Evolutionary conservation across 257 asterid species (phyloP).

Genomic region (Sherardia arvensis): DNA sequence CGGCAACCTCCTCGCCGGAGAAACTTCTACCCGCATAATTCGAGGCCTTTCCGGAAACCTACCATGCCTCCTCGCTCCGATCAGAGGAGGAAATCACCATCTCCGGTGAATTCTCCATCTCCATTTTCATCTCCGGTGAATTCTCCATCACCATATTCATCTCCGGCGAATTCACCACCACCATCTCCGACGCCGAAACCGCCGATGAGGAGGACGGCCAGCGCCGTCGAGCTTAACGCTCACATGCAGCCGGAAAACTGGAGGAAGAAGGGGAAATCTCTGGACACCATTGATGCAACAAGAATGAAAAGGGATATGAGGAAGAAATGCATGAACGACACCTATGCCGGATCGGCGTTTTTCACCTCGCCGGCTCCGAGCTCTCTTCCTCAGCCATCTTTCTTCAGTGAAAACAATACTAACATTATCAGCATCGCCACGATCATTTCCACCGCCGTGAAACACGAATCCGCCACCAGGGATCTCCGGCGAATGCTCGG

Average conservation of each 20-base stretch:
- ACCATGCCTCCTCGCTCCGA: constrained; percentile 12
- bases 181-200: background rate
- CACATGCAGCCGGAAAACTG: constrained; percentile 8
- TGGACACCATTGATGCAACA: constrained; percentile 34
- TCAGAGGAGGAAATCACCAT: constrained; percentile 9
- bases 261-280: constrained; percentile 35
- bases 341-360: constrained; percentile 67
- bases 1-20: constrained; percentile 18
- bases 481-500: constrained; percentile 37
- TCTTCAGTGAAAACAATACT: constrained; percentile 17
- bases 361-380: constrained; percentile 62
- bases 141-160: background rate
- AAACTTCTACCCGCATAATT: constrained; percentile 1
- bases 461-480: constrained; percentile 48
- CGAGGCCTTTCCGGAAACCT: constrained; percentile 11
- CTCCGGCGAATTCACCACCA: background rate
- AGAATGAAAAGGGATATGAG: constrained; percentile 13
- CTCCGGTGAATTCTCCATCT: too few species aligned
- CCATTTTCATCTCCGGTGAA: background rate
- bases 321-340: constrained; percentile 5
- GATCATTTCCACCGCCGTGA: constrained; percentile 14
- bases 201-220: constrained; percentile 6
- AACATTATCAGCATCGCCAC: constrained; percentile 9
- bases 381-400: constrained; percentile 59
- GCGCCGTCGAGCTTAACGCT: constrained; percentile 10